Evolutionary conservation across 257 asterid species (phyloP).

Genomic region (Thymus mandschuricus): DNA sequence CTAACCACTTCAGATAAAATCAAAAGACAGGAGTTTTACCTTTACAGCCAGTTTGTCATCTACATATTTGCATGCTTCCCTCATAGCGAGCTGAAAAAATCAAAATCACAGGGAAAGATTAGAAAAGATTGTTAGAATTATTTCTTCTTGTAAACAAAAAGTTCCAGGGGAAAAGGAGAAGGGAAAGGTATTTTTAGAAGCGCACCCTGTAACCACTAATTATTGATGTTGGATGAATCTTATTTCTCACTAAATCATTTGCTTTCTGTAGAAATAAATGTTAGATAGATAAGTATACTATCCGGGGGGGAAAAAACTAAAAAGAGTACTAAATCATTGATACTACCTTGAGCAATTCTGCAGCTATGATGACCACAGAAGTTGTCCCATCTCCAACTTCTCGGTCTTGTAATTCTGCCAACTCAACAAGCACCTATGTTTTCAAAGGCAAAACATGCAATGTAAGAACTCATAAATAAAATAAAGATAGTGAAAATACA

Average conservation of each 20-base stretch:
- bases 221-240: constrained; percentile 93
- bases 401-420: constrained; percentile 98
- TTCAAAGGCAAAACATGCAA: background rate
- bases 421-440: constrained; percentile 89
- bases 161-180: background rate
- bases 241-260: constrained; percentile 91
- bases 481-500: background rate
- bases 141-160: background rate
- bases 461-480: background rate
- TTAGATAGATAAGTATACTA: constrained; percentile 27
- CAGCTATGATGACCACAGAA: constrained; percentile 94
- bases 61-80: constrained; percentile 98
- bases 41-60: constrained; percentile 85
- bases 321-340: constrained; percentile 8
- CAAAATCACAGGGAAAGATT: constrained; percentile 14
- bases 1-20: constrained; percentile 1
- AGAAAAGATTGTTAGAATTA: background rate
- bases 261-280: constrained; percentile 71
- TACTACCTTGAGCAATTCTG: constrained; percentile 93
- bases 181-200: background rate
- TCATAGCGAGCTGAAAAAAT: constrained; percentile 86
- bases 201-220: constrained; percentile 95
- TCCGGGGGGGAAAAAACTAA: background rate
- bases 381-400: constrained; percentile 99
- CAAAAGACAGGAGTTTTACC: constrained; percentile 48